These are phyloP conservation scores for Colletotrichum filicis DNA, from an alignment of 2,329 filamentous ascomycete genomes.

Conservation along the genomic window DNA sequence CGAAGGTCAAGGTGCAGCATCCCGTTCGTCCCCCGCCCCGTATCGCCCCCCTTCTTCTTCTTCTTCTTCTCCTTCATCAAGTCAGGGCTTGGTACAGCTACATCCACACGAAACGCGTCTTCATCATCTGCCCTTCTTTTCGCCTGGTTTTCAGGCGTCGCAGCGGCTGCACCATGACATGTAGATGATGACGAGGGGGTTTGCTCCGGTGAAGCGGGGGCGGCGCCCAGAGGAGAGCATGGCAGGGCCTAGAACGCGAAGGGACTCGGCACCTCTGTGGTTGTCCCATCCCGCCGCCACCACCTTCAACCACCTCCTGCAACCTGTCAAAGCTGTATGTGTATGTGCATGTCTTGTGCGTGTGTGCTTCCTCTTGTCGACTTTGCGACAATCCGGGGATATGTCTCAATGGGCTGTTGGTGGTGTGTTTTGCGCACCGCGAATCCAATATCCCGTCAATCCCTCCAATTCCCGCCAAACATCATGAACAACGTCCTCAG, in stretches of 20 bases:
- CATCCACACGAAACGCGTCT: background rate
- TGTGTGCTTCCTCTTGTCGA: background rate
- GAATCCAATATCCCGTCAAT: background rate
- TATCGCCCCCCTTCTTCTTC: background rate
- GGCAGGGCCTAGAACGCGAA: slow-evolving; percentile 14
- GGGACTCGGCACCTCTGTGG: background rate
- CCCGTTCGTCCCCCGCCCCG: slow-evolving; percentile 4
- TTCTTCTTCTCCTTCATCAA: background rate
- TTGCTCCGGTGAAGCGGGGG: slow-evolving; percentile 18
- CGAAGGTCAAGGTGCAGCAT: background rate
- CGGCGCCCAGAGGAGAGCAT: background rate
- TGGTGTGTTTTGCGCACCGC: background rate
- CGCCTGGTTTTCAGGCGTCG: background rate
- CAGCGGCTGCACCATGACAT: slow-evolving; percentile 25
- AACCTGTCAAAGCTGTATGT: slow-evolving; percentile 21
- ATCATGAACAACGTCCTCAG: background rate
- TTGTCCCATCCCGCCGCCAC: background rate
- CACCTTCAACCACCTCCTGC: background rate
- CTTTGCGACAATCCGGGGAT: background rate
- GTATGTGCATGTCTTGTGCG: background rate
- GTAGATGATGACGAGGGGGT: slow-evolving; percentile 9
- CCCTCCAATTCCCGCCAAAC: background rate
- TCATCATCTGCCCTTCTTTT: background rate
- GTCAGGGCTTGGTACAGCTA: background rate
- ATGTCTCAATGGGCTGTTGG: background rate